Evolutionary conservation across 148 eudicot species (phyloP).

Genomic region (Spergularia bocconei): DNA sequence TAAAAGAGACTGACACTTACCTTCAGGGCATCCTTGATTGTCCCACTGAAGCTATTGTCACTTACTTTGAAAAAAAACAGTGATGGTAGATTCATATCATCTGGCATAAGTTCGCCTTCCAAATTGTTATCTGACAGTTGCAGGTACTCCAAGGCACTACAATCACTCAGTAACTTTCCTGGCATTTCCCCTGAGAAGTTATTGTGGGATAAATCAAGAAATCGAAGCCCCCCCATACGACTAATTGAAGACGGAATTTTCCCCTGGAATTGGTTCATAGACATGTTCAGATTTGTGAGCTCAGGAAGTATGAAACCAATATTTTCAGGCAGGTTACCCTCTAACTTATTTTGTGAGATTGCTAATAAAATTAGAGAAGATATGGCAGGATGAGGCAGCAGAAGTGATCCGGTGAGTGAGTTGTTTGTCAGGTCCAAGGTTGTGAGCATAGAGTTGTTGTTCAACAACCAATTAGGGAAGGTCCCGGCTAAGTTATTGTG

Average conservation of each 20-base stretch:
- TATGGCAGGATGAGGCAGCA: too few relatives aligned
- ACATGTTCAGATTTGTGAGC: background rate
- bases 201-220: constrained; percentile 5
- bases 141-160: background rate
- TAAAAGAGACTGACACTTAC: background rate
- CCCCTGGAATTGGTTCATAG: constrained; percentile 13
- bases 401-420: too few relatives aligned
- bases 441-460: too few relatives aligned
- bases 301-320: constrained; percentile 10
- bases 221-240: background rate
- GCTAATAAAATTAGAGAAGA: background rate
- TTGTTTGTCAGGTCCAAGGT: too few relatives aligned
- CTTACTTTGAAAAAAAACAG: background rate
- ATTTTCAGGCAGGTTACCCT: constrained; percentile 21
- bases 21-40: constrained; percentile 4
- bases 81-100: constrained; percentile 12
- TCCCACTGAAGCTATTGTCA: constrained; percentile 16
- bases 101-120: constrained; percentile 15
- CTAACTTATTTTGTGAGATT: constrained; percentile 9
- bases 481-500: too few relatives aligned
- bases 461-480: too few relatives aligned
- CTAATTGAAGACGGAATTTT: constrained; percentile 8
- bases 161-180: background rate
- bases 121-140: constrained; percentile 1
- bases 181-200: constrained; percentile 14